Conservation (phyloP, 768 basidiomycete species). For the Collybia sp. region DNA sequence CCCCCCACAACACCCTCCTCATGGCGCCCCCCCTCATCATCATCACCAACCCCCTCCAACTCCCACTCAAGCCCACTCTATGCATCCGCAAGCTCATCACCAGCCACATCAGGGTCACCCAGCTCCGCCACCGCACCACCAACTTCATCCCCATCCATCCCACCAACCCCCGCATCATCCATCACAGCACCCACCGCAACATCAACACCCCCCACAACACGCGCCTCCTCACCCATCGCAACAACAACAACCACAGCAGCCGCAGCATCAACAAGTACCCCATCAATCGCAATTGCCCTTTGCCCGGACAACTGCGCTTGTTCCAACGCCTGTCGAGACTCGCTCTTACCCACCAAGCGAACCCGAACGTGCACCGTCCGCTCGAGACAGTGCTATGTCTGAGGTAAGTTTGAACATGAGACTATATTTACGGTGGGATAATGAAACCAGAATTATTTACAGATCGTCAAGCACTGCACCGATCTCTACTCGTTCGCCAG, state of each 20-base stretch:
- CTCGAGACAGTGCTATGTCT: conserved; percentile 33
- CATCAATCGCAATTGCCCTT: conserved; percentile 20
- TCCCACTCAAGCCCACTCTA: conserved; percentile 31
- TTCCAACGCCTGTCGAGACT: conserved; percentile 37
- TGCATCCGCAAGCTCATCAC: conserved; percentile 18
- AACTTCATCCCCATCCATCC: conserved; percentile 12
- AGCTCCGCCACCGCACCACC: conserved; percentile 12
- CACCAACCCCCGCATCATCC: conserved; percentile 10
- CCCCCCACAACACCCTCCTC: no score
- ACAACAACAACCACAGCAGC: conserved; percentile 12
- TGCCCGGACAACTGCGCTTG: conserved; percentile 34
- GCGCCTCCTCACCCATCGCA: conserved; percentile 11
- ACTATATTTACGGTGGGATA: neutral
- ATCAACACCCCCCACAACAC: conserved; percentile 9
- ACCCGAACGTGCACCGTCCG: conserved; percentile 28
- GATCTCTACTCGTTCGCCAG: conserved; percentile 60
- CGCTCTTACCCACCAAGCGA: conserved; percentile 30
- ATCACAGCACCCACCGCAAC: neutral
- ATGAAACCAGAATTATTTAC: conserved; percentile 6
- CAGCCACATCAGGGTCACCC: conserved; percentile 13
- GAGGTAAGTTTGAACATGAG: conserved; percentile 28
- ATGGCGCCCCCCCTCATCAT: conserved; percentile 30
- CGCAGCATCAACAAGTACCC: conserved; percentile 16
- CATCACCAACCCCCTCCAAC: conserved; percentile 39
- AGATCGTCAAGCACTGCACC: conserved; percentile 62